Evolutionary conservation across 208 protist genomes (phyloP).

Genomic region (Trypanosoma mega): DNA sequence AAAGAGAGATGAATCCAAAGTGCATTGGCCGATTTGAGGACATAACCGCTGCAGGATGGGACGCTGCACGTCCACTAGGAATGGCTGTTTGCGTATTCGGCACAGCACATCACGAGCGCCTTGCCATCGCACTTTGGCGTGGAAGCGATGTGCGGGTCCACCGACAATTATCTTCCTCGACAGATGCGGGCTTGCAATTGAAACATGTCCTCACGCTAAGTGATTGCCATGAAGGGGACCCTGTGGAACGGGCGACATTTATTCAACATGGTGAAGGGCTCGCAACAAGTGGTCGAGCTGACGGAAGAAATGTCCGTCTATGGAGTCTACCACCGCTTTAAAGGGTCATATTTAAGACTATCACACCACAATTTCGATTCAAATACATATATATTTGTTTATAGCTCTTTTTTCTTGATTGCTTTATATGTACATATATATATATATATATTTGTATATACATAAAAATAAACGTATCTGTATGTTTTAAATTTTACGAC

Average conservation of each 20-base stretch:
- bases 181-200: conserved; percentile 34
- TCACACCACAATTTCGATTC: too few species aligned
- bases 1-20: neutral
- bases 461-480: too few species aligned
- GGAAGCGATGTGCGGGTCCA: conserved; percentile 49
- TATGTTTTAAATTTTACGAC: too few species aligned
- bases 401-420: too few species aligned
- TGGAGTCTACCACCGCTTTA: conserved; percentile 44
- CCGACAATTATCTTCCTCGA: conserved; percentile 25
- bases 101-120: conserved; percentile 62
- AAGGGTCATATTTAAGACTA: too few species aligned
- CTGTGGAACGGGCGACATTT: conserved; percentile 46
- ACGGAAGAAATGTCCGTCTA: conserved; percentile 56
- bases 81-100: conserved; percentile 51
- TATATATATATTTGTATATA: too few species aligned
- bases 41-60: conserved; percentile 50
- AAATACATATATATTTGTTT: too few species aligned
- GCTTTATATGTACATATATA: too few species aligned
- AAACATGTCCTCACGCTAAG: conserved; percentile 39
- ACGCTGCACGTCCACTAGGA: conserved; percentile 33
- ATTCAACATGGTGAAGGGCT: conserved; percentile 53
- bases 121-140: conserved; percentile 47
- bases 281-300: conserved; percentile 57
- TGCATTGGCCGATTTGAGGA: conserved; percentile 41
- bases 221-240: conserved; percentile 51